These are phyloP conservation scores for Seminavis robusta DNA, from an alignment of 108 stramenopile genomes.

Conservation along the genomic window DNA sequence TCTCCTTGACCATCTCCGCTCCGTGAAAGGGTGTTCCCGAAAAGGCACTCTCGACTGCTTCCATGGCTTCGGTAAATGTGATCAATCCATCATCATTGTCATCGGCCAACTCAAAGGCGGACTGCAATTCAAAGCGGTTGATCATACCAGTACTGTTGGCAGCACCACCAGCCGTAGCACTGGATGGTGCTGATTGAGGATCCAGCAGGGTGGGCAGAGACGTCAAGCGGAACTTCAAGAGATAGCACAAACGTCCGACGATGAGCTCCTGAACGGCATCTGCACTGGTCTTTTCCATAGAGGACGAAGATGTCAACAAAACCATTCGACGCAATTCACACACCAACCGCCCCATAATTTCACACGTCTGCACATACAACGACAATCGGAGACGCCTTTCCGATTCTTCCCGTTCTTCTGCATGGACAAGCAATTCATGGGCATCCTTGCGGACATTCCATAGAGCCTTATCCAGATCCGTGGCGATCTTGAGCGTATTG, in stretches of 20 bases:
- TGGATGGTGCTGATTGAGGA: constrained; percentile 73
- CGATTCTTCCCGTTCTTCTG: constrained; percentile 86
- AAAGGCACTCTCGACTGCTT: constrained; percentile 86
- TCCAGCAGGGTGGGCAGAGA: constrained; percentile 74
- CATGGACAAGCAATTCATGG: constrained; percentile 84
- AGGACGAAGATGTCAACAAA: background rate
- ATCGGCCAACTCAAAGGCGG: constrained; percentile 85
- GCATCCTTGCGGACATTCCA: constrained; percentile 83
- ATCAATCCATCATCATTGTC: constrained; percentile 86
- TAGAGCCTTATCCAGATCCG: constrained; percentile 67
- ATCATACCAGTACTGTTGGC: constrained; percentile 69
- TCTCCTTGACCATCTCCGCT: constrained; percentile 86
- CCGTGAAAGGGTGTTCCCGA: constrained; percentile 86
- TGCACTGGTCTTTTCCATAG: background rate
- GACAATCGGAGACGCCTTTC: constrained; percentile 76
- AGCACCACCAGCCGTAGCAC: constrained; percentile 31
- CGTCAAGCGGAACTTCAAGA: constrained; percentile 80
- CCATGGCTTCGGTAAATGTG: constrained; percentile 85
- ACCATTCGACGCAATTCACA: constrained; percentile 82
- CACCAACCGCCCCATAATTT: constrained; percentile 84
- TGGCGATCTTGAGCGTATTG: constrained; percentile 77
- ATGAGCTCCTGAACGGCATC: constrained; percentile 73
- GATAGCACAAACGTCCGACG: constrained; percentile 78
- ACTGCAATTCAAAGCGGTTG: constrained; percentile 63
- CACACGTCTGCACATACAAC: constrained; percentile 88